Evolutionary conservation across 345 rosid genomes (phyloP).

Genomic region (Acer negundo): DNA sequence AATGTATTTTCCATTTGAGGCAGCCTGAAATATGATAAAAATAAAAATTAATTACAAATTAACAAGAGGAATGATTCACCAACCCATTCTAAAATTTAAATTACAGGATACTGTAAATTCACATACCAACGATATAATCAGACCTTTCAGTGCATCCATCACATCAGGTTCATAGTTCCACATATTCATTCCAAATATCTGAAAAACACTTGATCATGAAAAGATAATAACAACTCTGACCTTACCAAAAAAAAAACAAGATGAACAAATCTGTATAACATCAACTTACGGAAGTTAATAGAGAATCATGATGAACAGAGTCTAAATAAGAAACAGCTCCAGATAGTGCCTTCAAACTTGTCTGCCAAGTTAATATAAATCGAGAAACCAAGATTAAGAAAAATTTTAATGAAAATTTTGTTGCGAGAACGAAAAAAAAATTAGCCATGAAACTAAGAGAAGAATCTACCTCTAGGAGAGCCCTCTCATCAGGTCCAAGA

Average conservation of each 20-base stretch:
- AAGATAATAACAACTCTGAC: constrained; percentile 11
- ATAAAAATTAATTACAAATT: not conserved
- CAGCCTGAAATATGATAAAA: constrained; percentile 53
- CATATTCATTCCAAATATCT: constrained; percentile 78
- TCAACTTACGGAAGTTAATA: constrained; percentile 66
- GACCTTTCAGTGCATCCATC: constrained; percentile 69
- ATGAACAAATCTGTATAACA: not conserved
- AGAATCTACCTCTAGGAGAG: constrained; percentile 66
- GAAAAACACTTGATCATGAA: constrained; percentile 16
- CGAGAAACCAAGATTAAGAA: not conserved
- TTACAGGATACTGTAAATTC: not conserved
- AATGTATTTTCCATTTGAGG: constrained; percentile 62
- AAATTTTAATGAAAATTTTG: not conserved
- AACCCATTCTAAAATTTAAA: not conserved
- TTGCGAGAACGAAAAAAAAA: not conserved
- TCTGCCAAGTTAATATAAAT: constrained; percentile 38
- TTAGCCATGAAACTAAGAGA: not conserved
- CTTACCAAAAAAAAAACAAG: not conserved
- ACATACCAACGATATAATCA: constrained; percentile 68
- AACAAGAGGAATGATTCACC: not conserved
- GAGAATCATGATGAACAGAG: constrained; percentile 48
- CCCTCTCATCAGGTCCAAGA: constrained; percentile 56
- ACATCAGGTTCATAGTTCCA: constrained; percentile 69
- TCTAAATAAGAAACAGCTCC: constrained; percentile 76
- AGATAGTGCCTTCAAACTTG: constrained; percentile 65